Evolutionary conservation across 768 basidiomycete species (phyloP), one percentile per base, ranked within the genome.

Genomic region (Pulveroboletus sp.): DNA sequence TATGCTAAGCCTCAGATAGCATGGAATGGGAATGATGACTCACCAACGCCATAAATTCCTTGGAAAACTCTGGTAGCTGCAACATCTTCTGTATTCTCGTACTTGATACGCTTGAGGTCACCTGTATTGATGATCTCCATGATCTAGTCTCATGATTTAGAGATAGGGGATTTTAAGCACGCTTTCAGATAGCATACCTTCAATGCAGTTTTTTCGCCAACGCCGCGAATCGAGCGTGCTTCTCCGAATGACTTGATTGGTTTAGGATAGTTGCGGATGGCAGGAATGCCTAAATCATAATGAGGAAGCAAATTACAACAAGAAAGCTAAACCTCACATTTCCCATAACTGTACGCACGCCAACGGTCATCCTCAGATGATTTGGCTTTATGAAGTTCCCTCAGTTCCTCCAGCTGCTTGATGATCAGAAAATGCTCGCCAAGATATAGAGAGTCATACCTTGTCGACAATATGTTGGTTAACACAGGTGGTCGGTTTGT

Each of bases 21-120:
- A 46, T 27, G 32, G 14, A 27, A 34, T 43, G 49, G 11, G 5
- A 7, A 38, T 2, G 7, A n/a, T 11, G 47, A 68, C 84, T 51
- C 51, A 82, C 91, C 93, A 49, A 94, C 90, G 27, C 89, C 91
- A 58, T 94, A 94, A 36, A 97, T 85, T 8, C 88, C 87, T 45
- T 79, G 78, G 60, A 95, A 94, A 10, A 82, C 39, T 20, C 72
- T 69, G 3, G 76, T 74, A 0, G 75, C 76, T 33, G 70, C 62
- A 2, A 87, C 74, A 43, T 87, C 87, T 31, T 79, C 81, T 1
- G 84, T 85, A 20, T 69, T 74, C 63, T 88, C 87, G 48, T 82
- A 83, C 29, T 67, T 69, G 47, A 93, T 83, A 14, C 90, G 79
- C 19, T 74, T 73, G 25, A 91, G 72, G n/a, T 76, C 69, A 0